These are phyloP conservation scores for Pulveroboletus frians DNA, from an alignment of 768 basidiomycete genomes.

Conservation along the genomic window DNA sequence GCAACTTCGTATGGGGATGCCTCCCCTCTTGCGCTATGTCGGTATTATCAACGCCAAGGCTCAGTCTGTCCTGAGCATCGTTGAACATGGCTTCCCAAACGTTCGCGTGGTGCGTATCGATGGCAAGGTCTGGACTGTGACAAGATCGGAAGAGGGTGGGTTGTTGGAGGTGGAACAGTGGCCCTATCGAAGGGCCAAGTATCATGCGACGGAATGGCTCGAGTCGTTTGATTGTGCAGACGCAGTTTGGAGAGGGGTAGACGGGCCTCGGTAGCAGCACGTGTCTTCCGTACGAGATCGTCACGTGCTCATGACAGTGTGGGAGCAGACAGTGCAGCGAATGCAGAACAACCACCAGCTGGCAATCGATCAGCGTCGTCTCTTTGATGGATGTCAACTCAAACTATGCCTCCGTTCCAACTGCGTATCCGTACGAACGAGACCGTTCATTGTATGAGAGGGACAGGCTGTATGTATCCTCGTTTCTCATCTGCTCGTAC, in stretches of 20 bases:
- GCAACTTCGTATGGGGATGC: constrained; percentile 59
- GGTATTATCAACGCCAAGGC: constrained; percentile 48
- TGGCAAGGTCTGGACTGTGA: constrained; percentile 50
- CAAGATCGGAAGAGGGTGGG: constrained; percentile 25
- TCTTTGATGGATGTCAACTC: constrained; percentile 22
- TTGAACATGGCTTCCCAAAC: constrained; percentile 60
- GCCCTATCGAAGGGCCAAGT: constrained; percentile 47
- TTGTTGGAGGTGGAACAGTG: constrained; percentile 48
- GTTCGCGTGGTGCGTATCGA: constrained; percentile 53
- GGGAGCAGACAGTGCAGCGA: constrained; percentile 1
- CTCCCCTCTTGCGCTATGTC: constrained; percentile 49
- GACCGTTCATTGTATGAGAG: constrained; percentile 29
- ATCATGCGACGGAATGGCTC: constrained; percentile 56
- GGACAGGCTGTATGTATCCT: constrained; percentile 33
- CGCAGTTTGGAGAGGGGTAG: constrained; percentile 35
- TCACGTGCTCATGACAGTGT: constrained; percentile 15
- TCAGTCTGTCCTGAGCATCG: constrained; percentile 36
- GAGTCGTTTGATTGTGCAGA: constrained; percentile 62
- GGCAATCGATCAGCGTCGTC: constrained; percentile 13
- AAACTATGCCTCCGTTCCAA: constrained; percentile 22
- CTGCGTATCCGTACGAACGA: constrained; percentile 28
- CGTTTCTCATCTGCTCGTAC: constrained; percentile 7
- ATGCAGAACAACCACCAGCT: background rate
- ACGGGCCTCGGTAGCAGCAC: background rate
- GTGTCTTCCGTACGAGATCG: background rate